Evolutionary conservation across 164 flowering plant genomes (phyloP).

Genomic region (grape (Vitis vinifera)): ASM3070453v1 NC_081818.1:835501-836000

Average conservation of each 20-base stretch:
- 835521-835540: background rate
- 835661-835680: too few species aligned
- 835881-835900: background rate
- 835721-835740: too few species aligned
- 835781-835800: too few species aligned
- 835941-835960: background rate
- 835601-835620: background rate
- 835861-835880: background rate
- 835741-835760: background rate
- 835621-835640: background rate
- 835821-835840: too few species aligned
- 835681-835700: too few species aligned
- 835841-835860: too few species aligned
- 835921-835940: background rate
- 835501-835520: background rate
- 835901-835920: background rate
- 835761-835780: too few species aligned
- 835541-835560: too few species aligned
- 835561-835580: background rate
- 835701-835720: too few species aligned
- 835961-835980: background rate
- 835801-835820: too few species aligned
- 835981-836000: background rate
- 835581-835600: background rate
- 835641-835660: too few species aligned